Conservation (phyloP, 2,329 filamentous ascomycete genomes). For the Colletotrichum acutatum region DNA sequence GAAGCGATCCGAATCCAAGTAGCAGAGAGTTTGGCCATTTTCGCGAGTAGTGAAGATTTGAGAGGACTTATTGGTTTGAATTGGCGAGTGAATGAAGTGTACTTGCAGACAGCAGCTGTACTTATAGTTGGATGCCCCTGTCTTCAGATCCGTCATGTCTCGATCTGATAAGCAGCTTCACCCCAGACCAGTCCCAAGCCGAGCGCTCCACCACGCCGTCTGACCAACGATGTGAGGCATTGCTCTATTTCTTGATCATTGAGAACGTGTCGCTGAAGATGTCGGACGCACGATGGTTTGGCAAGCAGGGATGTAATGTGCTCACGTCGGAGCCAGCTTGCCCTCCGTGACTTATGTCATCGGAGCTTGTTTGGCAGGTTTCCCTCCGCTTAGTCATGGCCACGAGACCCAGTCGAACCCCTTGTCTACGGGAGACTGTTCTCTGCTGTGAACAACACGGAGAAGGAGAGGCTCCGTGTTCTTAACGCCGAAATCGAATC, state of each 20-base stretch:
- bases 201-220: neutral
- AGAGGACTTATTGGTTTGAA: too few relatives aligned
- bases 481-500: neutral
- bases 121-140: neutral
- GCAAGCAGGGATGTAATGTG: neutral
- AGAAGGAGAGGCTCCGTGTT: neutral
- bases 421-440: too few relatives aligned
- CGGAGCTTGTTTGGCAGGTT: neutral
- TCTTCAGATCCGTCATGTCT: neutral
- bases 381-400: neutral
- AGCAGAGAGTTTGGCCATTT: constrained; percentile 15
- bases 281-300: neutral
- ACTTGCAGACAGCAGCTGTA: neutral
- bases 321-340: neutral
- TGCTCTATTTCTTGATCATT: neutral
- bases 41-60: constrained; percentile 15
- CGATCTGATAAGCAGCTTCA: neutral
- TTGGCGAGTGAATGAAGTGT: too few relatives aligned
- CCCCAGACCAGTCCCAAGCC: neutral
- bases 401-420: fast-evolving
- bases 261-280: neutral
- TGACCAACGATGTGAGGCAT: neutral
- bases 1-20: constrained; percentile 42
- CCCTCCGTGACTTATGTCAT: neutral
- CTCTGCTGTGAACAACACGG: too few relatives aligned